Evolutionary conservation across 2,329 filamentous ascomycete species (phyloP).

Genomic region (Neonectria punicea): DNA sequence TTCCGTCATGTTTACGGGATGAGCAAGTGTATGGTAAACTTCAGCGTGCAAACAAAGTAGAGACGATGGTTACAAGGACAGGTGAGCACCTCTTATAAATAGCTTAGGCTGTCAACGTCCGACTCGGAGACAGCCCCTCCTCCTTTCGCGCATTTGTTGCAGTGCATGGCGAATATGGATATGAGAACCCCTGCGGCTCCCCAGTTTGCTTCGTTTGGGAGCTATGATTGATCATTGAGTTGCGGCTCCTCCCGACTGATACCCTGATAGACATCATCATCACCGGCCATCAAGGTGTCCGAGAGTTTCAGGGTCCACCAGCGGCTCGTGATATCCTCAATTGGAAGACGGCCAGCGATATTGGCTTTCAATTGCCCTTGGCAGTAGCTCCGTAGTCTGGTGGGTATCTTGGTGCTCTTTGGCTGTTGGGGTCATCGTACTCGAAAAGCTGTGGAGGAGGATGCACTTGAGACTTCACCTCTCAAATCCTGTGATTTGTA

Average conservation of each 20-base stretch:
- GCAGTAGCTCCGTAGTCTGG: background rate
- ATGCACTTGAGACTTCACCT: background rate
- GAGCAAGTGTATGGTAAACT: no score
- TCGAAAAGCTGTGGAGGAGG: no score
- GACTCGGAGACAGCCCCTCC: background rate
- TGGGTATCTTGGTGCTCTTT: background rate
- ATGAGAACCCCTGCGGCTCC: constrained; percentile 24
- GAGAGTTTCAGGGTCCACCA: constrained; percentile 9
- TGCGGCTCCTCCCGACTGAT: constrained; percentile 1
- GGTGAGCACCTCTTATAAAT: background rate
- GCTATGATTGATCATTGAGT: constrained; percentile 4
- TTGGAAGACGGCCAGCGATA: no score
- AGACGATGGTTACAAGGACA: background rate
- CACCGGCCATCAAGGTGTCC: constrained; percentile 22
- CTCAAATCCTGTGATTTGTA: background rate
- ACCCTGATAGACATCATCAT: constrained; percentile 24
- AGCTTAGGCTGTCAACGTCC: background rate
- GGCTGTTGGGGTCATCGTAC: no score
- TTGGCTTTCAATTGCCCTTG: background rate
- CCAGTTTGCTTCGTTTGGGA: background rate
- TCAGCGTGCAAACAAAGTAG: background rate
- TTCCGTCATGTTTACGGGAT: constrained; percentile 4
- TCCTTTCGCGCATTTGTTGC: background rate
- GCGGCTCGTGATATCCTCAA: constrained; percentile 2
- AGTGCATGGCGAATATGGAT: background rate